phyloP scores from a whole-genome alignment of 2,329 filamentous ascomycete species.

The Cladophialophora carrionii region DNA sequence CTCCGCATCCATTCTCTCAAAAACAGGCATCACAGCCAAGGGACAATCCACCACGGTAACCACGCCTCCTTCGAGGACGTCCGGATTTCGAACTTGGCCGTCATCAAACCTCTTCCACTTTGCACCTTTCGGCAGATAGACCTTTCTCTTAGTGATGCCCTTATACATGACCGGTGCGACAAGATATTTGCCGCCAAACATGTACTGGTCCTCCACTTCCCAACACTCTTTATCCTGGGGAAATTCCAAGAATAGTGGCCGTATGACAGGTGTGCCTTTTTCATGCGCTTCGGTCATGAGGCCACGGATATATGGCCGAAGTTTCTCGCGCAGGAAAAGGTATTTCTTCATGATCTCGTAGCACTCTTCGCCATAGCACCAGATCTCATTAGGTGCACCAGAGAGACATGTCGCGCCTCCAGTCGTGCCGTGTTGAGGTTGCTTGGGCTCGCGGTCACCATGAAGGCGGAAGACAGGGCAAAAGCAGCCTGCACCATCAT shows the following conservation, averaged over 20 bases:
- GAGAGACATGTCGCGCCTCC: conserved; percentile 46
- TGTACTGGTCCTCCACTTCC: conserved; percentile 64
- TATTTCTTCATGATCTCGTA: conserved; percentile 65
- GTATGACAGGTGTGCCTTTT: conserved; percentile 64
- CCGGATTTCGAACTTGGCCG: conserved; percentile 41
- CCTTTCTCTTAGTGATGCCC: conserved; percentile 49
- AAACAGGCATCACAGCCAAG: conserved; percentile 55
- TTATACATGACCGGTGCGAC: conserved; percentile 60
- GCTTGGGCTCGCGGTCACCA: conserved; percentile 65
- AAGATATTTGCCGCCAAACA: conserved; percentile 65
- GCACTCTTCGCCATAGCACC: conserved; percentile 66
- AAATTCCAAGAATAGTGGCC: conserved; percentile 67
- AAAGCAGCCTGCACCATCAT: conserved; percentile 64
- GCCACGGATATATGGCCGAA: conserved; percentile 61
- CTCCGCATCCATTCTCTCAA: conserved; percentile 37
- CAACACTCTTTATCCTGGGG: conserved; percentile 59
- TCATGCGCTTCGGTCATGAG: conserved; percentile 65
- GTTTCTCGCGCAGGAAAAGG: conserved; percentile 59
- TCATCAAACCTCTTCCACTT: conserved; percentile 48
- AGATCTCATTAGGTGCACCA: conserved; percentile 66
- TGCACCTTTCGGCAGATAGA: conserved; percentile 58
- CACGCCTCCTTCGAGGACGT: conserved; percentile 47
- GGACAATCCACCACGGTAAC: conserved; percentile 50
- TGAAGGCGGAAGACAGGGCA: conserved; percentile 70
- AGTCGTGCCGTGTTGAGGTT: conserved; percentile 48